A percentile compares a stretch with the other conserved stretches of the same genome.
Evolutionary conservation across 352 stramenopile genomes (phyloP).

Genomic region (Globisporangium sylvaticum): DNA sequence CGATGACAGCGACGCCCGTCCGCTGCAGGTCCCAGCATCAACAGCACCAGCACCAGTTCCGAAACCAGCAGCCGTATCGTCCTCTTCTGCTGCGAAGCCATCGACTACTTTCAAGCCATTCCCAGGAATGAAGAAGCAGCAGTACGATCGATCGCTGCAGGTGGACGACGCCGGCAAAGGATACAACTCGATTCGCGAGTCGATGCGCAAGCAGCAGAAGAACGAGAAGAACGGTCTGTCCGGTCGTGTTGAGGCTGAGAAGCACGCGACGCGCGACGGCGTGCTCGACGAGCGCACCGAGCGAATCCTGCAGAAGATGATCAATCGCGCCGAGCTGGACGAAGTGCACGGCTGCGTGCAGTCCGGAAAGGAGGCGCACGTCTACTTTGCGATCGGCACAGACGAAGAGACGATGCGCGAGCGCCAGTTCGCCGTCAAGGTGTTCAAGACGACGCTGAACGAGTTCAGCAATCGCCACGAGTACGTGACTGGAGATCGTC

Average conservation of each 20-base stretch:
- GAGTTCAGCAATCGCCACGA: slow-evolving; percentile 79
- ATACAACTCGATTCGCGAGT: slow-evolving; percentile 57
- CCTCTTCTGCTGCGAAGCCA: slow-evolving; percentile 7
- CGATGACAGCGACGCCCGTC: neutral
- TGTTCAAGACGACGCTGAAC: slow-evolving; percentile 84
- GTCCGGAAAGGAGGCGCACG: slow-evolving; percentile 79
- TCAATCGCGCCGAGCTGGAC: slow-evolving; percentile 63
- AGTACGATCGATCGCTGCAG: slow-evolving; percentile 29
- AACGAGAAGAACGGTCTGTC: slow-evolving; percentile 54
- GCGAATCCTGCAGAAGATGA: slow-evolving; percentile 69
- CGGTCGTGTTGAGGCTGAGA: slow-evolving; percentile 44
- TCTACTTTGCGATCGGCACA: slow-evolving; percentile 67
- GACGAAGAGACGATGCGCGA: slow-evolving; percentile 34
- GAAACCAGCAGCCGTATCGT: neutral
- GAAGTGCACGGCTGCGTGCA: slow-evolving; percentile 74
- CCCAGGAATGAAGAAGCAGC: slow-evolving; percentile 25
- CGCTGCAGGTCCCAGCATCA: slow-evolving; percentile 2
- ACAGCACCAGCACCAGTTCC: neutral
- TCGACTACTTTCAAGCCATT: slow-evolving; percentile 14
- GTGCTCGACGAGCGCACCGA: slow-evolving; percentile 78
- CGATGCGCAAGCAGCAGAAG: slow-evolving; percentile 46
- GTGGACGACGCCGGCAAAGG: slow-evolving; percentile 30
- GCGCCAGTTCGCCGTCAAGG: slow-evolving; percentile 56
- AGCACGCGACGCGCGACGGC: slow-evolving; percentile 59
- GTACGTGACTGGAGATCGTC: slow-evolving; percentile 79